Conservation (phyloP, 1,284 basidiomycete genomes). For the Wolfiporia cocos region DNA sequence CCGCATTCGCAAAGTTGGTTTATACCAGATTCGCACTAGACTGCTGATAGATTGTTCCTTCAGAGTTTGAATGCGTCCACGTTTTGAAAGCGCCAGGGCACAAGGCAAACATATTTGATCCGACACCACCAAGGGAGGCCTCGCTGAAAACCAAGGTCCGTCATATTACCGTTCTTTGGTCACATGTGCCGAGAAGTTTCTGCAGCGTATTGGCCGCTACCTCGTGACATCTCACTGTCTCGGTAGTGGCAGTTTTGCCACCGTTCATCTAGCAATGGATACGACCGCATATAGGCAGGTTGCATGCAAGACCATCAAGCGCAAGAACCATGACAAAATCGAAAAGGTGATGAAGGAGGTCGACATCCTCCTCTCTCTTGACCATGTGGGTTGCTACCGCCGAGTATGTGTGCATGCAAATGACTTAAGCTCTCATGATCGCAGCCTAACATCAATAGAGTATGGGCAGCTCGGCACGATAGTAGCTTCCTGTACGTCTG, state of each 20-base stretch:
- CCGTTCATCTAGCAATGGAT: constrained; percentile 72
- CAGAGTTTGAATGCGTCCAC: constrained; percentile 65
- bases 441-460: constrained; percentile 77
- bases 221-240: constrained; percentile 69
- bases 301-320: constrained; percentile 76
- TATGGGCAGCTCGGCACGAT: constrained; percentile 63
- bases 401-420: too few species aligned
- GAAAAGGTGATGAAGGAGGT: constrained; percentile 72
- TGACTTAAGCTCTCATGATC: too few species aligned
- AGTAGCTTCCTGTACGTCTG: constrained; percentile 50
- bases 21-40: neutral
- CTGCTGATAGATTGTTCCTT: constrained; percentile 1
- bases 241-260: constrained; percentile 77
- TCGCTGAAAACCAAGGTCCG: constrained; percentile 41
- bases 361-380: constrained; percentile 57
- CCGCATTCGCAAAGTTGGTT: constrained; percentile 54
- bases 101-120: constrained; percentile 52
- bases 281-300: constrained; percentile 59
- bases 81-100: constrained; percentile 45
- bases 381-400: constrained; percentile 57
- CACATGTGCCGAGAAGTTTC: constrained; percentile 3
- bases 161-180: constrained; percentile 2
- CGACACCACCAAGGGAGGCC: constrained; percentile 48
- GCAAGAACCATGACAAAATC: constrained; percentile 48
- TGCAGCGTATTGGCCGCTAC: constrained; percentile 53